Base-by-base conservation (phyloP, 116 monocot species). In the Cymodocea nodosa region DNA sequence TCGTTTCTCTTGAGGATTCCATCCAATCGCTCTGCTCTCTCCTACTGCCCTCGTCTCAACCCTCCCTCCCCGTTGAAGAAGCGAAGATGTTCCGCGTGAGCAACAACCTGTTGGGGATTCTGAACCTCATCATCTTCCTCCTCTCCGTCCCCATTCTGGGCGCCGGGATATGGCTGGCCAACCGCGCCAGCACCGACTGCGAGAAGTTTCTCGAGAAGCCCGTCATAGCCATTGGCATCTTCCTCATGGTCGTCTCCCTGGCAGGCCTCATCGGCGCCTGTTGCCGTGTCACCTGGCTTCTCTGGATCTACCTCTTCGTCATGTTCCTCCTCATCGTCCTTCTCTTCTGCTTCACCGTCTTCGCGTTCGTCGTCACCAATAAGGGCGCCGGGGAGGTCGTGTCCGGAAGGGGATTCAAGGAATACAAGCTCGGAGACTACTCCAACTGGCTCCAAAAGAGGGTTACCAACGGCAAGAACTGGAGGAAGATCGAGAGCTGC, bases 281-380 rank as follows among this genome's bases (percentile, higher is more conserved):
- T 76, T 89, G 83, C 70, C 51, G 84, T 10, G 76, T 82, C 50
- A 68, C 85, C 2, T 80, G 75, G 69, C 89, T 93, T 54, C 84
- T 94, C 49, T 94, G 89, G 89, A 4, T 86, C 67, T 94, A 94
- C 77, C 94, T 94, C 40, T 50, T 84, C 69, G 84, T 84, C 66
- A 94, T 94, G 94, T 94, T 94, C 79, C 8, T 89, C 57, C 87
- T 94, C 74, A 89, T 94, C 74, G 17, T 87, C 53, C 64, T 83
- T 71, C 56, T 84, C 73, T 89, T 94, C 68, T 75, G 77, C 73
- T 87, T 94, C 81, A 89, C 89, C 56, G 25, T 94, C 59, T 94
- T 94, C 75, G 81, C 83, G 51, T 94, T 94, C 66, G 89, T 87
- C 15, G 84, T 94, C 67, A 94, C 94, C 23, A 94, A 94, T 62